Conservation (phyloP, 169 alveolate genomes). For the Miamiensis avidus region DNA sequence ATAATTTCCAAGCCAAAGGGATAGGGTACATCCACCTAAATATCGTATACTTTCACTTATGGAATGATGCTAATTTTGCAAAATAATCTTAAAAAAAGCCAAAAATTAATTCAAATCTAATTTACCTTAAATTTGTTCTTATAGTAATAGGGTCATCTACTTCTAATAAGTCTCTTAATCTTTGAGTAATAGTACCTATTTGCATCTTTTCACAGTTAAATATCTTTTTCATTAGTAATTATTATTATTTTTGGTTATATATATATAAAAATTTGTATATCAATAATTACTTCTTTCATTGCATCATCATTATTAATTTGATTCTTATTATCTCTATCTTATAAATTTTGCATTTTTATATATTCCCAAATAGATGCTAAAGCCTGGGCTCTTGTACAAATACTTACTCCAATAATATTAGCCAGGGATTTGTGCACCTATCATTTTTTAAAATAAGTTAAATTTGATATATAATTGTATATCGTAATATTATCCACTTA, state of each 20-base stretch:
- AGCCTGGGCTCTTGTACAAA: conserved; percentile 9
- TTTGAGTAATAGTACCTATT: conserved; percentile 16
- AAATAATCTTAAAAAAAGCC: neutral
- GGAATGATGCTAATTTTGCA: neutral
- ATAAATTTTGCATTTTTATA: conserved; percentile 24
- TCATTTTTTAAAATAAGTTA: neutral
- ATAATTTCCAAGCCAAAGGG: conserved; percentile 19
- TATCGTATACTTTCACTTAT: conserved; percentile 15
- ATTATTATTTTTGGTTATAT: neutral
- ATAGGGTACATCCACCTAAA: conserved; percentile 13
- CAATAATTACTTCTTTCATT: conserved; percentile 2
- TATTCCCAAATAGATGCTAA: conserved; percentile 30
- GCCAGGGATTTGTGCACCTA: conserved; percentile 8
- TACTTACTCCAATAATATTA: conserved; percentile 5
- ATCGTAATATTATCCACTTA: neutral
- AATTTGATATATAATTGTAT: no score
- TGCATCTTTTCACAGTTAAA: conserved; percentile 8
- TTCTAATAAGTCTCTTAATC: neutral
- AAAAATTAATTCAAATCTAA: neutral
- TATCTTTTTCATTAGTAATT: no score
- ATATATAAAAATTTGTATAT: neutral
- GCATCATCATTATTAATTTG: conserved; percentile 19
- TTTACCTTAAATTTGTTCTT: conserved; percentile 7
- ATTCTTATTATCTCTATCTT: conserved; percentile 27
- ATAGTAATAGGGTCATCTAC: neutral